phyloP scores from a whole-genome alignment of 495 filamentous ascomycete species.

The Astrocystis sublimbata region DNA sequence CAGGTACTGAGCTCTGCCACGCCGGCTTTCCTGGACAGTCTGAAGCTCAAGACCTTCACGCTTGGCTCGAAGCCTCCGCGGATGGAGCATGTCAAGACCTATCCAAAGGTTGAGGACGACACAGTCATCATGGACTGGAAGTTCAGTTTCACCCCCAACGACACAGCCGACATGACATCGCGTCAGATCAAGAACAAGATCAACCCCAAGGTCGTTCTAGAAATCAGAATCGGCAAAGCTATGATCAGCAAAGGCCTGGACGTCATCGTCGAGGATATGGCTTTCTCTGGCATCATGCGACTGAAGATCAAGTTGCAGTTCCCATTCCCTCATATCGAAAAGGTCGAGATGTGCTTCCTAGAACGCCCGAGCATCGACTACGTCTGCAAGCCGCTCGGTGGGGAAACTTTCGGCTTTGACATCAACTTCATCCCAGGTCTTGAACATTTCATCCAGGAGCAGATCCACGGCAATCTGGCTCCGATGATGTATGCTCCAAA shows the following conservation, averaged over 20 bases:
- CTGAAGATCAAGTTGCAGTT: constrained; percentile 97
- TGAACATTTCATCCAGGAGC: constrained; percentile 89
- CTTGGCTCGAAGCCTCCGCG: constrained; percentile 93
- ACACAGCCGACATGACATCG: constrained; percentile 85
- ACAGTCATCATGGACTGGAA: constrained; percentile 99
- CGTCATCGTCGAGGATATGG: constrained; percentile 97
- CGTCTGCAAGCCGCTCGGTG: constrained; percentile 94
- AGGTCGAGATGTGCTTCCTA: constrained; percentile 87
- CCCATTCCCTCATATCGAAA: constrained; percentile 91
- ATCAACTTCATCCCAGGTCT: constrained; percentile 98
- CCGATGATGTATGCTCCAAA: constrained; percentile 98
- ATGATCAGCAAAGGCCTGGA: constrained; percentile 95
- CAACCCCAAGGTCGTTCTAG: constrained; percentile 94
- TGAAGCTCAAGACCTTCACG: constrained; percentile 87
- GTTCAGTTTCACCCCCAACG: constrained; percentile 97
- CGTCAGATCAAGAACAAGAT: constrained; percentile 90
- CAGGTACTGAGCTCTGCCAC: constrained; percentile 91
- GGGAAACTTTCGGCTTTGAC: constrained; percentile 93
- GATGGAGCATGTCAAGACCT: constrained; percentile 96
- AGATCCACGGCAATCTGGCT: constrained; percentile 86
- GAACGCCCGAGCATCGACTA: constrained; percentile 78
- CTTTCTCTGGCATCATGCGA: constrained; percentile 90
- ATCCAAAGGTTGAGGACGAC: constrained; percentile 93
- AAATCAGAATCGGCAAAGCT: constrained; percentile 90
- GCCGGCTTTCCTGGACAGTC: constrained; percentile 88